Conservation (phyloP, 2,329 filamentous ascomycete species). For the Ophiosphaerella korrae region DNA sequence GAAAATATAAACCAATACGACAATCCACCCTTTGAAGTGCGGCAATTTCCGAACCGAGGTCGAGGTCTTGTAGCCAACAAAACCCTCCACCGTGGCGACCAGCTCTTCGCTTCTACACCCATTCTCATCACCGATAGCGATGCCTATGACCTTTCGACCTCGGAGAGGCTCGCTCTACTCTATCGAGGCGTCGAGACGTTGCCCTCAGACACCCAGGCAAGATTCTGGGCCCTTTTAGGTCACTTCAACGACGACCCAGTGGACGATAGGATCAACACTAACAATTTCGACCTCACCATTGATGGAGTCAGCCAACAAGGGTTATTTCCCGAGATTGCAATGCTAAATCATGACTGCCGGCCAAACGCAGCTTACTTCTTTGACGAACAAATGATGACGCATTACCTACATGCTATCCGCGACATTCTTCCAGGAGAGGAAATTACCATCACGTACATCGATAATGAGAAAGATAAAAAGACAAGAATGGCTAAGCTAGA, state of each 20-base stretch:
- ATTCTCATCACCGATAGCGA: conserved; percentile 37
- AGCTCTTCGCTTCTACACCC: conserved; percentile 42
- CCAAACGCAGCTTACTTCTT: conserved; percentile 50
- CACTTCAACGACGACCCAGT: conserved; percentile 39
- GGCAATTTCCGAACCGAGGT: conserved; percentile 41
- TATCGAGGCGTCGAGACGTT: conserved; percentile 36
- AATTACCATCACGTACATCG: conserved; percentile 52
- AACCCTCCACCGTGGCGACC: conserved; percentile 40
- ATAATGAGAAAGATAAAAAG: conserved; percentile 39
- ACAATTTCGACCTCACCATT: conserved; percentile 40
- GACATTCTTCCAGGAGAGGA: conserved; percentile 49
- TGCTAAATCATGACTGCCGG: conserved; percentile 46
- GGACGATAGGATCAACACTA: conserved; percentile 43
- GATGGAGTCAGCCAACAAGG: conserved; percentile 30
- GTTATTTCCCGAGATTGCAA: conserved; percentile 42
- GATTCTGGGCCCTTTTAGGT: conserved; percentile 39
- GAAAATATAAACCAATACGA: conserved; percentile 27
- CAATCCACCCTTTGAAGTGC: conserved; percentile 35
- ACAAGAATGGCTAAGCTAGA: conserved; percentile 40
- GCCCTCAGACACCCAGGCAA: conserved; percentile 18
- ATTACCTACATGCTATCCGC: conserved; percentile 48
- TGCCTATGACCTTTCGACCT: conserved; percentile 26
- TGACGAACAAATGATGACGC: conserved; percentile 45
- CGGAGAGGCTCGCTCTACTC: conserved; percentile 32
- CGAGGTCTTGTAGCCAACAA: conserved; percentile 42